Evolutionary conservation across 306 rosid species (phyloP), one percentile per base, ranked within the genome.

Genomic region (Malus sylvestris): DNA sequence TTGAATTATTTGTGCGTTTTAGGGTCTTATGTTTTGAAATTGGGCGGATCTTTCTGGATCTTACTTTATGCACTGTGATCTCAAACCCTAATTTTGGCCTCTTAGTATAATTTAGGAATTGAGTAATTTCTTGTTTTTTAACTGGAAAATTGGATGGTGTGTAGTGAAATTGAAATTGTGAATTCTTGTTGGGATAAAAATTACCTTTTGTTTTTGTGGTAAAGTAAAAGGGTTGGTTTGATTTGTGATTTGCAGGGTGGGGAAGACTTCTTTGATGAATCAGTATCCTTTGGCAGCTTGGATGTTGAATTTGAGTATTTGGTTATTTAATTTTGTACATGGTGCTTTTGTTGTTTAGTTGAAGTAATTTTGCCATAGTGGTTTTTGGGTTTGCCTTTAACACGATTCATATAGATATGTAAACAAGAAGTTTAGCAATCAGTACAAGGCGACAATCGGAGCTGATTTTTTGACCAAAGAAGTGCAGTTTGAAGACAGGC

Each of bases 201-300:
- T 35, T 35, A 4, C 15, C 3, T 19, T 35, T 20, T 35, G 18
- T 71, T 53, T 33, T 8, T 33, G 29, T 18, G 35, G 69, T 25
- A 4, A 22, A 29, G 15, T 32, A 25, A 13, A 15, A 13, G 15
- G 19, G 12, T 53, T 60, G 27, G 27, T 18, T 72, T 73, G 46
- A 55, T 62, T 8, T 71, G 60, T 90, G 73, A 30, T 80, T 76
- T 87, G 86, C 96, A 96, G 99, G 91, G 99, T 96, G 38, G 99
- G 99, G 83, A 96, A 96, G 96, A 96, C 99, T 67, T 96, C 98
- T 71, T 88, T 96, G 96, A 96, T 96, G 99, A 96, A 96, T 79
- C 99, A 96, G 98, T 96, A 95, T 95, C 99, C 99, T 87, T 16
- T 75, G 40, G 22, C 57, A 70, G 46, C 60, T 79, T 8, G 61